phyloP scores from a whole-genome alignment of 2,329 filamentous ascomycete species.

The Alternaria arbusti region DNA sequence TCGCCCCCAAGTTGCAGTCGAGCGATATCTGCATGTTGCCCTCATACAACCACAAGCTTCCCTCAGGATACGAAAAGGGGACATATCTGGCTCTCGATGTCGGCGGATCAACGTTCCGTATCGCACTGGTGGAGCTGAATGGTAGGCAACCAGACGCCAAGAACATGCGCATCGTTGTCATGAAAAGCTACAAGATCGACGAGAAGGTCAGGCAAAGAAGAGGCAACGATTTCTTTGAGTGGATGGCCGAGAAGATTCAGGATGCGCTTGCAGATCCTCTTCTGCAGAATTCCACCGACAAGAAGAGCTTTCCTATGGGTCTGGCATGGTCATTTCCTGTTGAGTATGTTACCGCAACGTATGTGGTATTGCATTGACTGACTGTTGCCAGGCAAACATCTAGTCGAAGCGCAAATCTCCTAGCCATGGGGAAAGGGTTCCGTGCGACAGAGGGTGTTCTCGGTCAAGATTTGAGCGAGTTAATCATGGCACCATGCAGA shows the following conservation, averaged over 20 bases:
- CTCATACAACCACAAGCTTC: constrained; percentile 68
- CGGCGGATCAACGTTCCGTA: constrained; percentile 70
- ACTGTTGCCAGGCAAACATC: constrained; percentile 60
- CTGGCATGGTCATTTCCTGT: constrained; percentile 72
- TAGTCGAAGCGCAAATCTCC: constrained; percentile 61
- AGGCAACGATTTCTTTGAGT: constrained; percentile 68
- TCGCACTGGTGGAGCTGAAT: constrained; percentile 64
- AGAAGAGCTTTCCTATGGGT: constrained; percentile 61
- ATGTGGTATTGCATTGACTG: constrained; percentile 8
- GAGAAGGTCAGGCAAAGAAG: constrained; percentile 61
- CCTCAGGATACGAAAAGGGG: constrained; percentile 64
- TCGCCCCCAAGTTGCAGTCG: constrained; percentile 60
- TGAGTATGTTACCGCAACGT: constrained; percentile 49
- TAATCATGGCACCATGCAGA: constrained; percentile 65
- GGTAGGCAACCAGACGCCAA: constrained; percentile 54
- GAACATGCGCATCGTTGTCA: constrained; percentile 62
- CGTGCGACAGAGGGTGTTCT: constrained; percentile 64
- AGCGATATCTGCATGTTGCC: constrained; percentile 70
- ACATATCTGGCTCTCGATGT: constrained; percentile 69
- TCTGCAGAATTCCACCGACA: constrained; percentile 46
- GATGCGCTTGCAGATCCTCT: constrained; percentile 56
- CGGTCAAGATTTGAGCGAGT: constrained; percentile 64
- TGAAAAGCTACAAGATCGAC: constrained; percentile 63
- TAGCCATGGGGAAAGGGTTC: constrained; percentile 72
- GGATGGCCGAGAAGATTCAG: constrained; percentile 68